Evolutionary conservation across 2,329 filamentous ascomycete species (phyloP).

Genomic region (Penicillium sp.): DNA sequence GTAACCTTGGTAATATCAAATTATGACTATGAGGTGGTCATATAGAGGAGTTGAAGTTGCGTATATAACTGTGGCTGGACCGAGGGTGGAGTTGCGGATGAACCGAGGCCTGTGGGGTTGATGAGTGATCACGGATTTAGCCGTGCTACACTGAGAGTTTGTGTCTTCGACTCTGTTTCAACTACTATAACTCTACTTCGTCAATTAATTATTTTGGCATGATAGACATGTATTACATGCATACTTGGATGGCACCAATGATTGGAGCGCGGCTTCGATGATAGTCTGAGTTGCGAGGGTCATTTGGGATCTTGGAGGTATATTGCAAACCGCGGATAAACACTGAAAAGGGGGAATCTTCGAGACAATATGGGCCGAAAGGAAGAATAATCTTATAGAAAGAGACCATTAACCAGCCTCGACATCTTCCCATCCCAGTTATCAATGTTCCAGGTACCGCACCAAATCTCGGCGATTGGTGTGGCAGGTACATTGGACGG

Average conservation of each 20-base stretch:
- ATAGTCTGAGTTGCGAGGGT: slow-evolving; percentile 35
- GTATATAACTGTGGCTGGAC: slow-evolving; percentile 5
- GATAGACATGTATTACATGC: too few relatives aligned
- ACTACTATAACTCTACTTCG: too few relatives aligned
- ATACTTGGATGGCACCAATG: too few relatives aligned
- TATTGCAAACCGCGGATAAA: neutral
- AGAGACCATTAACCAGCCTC: slow-evolving; percentile 14
- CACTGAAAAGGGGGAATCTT: slow-evolving; percentile 1
- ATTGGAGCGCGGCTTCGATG: too few relatives aligned
- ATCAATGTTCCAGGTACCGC: too few relatives aligned
- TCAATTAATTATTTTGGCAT: too few relatives aligned
- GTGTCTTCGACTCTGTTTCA: neutral
- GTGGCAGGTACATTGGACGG: too few relatives aligned
- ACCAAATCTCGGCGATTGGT: too few relatives aligned
- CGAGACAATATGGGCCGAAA: neutral
- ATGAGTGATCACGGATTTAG: slow-evolving; percentile 22
- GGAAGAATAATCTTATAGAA: neutral
- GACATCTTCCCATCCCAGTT: too few relatives aligned
- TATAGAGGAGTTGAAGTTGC: neutral
- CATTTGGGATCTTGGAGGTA: slow-evolving; percentile 31
- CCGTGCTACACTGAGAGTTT: neutral
- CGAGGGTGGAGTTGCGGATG: slow-evolving; percentile 15
- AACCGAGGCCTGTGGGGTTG: slow-evolving; percentile 21
- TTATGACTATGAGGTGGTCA: slow-evolving; percentile 1
- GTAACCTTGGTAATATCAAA: neutral